Conservation (phyloP, 768 basidiomycete genomes). For the Chalciporus piperatus region DNA sequence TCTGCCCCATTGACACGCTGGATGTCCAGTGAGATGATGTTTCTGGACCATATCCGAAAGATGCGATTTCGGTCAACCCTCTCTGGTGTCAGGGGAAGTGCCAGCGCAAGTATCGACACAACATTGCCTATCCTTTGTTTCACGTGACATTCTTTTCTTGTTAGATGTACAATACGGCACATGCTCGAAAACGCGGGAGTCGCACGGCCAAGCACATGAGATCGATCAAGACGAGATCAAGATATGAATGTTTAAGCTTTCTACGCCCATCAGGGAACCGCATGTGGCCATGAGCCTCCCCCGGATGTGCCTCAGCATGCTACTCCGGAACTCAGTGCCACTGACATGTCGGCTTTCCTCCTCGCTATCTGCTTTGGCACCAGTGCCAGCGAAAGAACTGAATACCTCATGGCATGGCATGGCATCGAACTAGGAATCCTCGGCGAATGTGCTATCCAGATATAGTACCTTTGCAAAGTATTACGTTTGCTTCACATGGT, state of each 20-base stretch:
- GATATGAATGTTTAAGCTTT: not conserved
- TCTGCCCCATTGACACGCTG: slow-evolving; percentile 21
- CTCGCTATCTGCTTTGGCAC: not conserved
- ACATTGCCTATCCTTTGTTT: not conserved
- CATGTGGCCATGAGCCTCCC: slow-evolving; percentile 12
- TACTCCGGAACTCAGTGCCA: not conserved
- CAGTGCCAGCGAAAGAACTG: slow-evolving; percentile 10
- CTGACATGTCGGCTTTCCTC: not conserved
- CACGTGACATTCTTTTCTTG: slow-evolving; percentile 16
- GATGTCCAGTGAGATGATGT: slow-evolving; percentile 19
- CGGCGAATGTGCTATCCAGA: slow-evolving; percentile 6
- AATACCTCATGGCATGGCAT: not conserved
- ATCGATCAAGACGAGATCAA: not conserved
- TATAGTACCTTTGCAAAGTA: slow-evolving; percentile 11
- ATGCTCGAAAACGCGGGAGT: slow-evolving; percentile 4
- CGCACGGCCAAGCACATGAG: slow-evolving; percentile 10
- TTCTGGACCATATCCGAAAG: slow-evolving; percentile 16
- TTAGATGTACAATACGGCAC: not conserved
- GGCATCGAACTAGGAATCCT: slow-evolving; percentile 6
- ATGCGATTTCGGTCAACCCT: slow-evolving; percentile 17
- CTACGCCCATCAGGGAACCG: slow-evolving; percentile 11
- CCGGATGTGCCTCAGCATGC: not conserved
- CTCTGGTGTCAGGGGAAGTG: slow-evolving; percentile 1
- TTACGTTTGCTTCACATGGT: slow-evolving; percentile 8
- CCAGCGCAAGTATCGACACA: not conserved